A percentile compares a stretch with the other conserved stretches of the same genome.
These are phyloP conservation scores for Pleurotus cornucopiae DNA, from an alignment of 768 basidiomycete genomes.

Conservation along the genomic window DNA sequence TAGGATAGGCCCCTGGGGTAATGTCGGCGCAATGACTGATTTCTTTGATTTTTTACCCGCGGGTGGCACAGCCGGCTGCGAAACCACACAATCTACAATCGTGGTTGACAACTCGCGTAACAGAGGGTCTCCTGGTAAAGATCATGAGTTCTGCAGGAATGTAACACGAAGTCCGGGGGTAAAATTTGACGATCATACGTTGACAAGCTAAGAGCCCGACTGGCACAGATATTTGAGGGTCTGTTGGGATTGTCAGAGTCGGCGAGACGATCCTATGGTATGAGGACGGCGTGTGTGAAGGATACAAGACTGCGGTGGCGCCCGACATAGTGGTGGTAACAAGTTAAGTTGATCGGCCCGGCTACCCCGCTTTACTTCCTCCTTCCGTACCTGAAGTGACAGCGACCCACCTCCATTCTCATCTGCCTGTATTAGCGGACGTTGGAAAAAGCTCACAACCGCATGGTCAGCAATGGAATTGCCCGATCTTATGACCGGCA, in stretches of 20 bases:
- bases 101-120: conserved; percentile 53
- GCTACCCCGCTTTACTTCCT: conserved; percentile 16
- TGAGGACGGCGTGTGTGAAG: conserved; percentile 42
- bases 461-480: conserved; percentile 6
- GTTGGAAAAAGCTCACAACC: conserved; percentile 1
- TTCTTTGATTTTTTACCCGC: conserved; percentile 53
- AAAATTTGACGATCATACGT: conserved; percentile 35
- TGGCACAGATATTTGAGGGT: conserved; percentile 49
- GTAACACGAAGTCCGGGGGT: conserved; percentile 6
- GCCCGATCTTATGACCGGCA: background rate
- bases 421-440: background rate
- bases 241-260: conserved; percentile 49
- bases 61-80: conserved; percentile 35
- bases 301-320: conserved; percentile 39
- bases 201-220: conserved; percentile 80
- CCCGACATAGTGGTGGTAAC: conserved; percentile 24
- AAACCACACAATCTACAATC: conserved; percentile 46
- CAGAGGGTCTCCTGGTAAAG: conserved; percentile 60
- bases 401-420: conserved; percentile 7
- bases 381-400: background rate
- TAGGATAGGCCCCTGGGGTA: conserved; percentile 43
- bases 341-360: conserved; percentile 21
- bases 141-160: conserved; percentile 4
- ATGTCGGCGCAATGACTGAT: conserved; percentile 42
- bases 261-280: conserved; percentile 67